Conservation (phyloP, 805 yeast genomes). For the Peterozyma toletana region DNA sequence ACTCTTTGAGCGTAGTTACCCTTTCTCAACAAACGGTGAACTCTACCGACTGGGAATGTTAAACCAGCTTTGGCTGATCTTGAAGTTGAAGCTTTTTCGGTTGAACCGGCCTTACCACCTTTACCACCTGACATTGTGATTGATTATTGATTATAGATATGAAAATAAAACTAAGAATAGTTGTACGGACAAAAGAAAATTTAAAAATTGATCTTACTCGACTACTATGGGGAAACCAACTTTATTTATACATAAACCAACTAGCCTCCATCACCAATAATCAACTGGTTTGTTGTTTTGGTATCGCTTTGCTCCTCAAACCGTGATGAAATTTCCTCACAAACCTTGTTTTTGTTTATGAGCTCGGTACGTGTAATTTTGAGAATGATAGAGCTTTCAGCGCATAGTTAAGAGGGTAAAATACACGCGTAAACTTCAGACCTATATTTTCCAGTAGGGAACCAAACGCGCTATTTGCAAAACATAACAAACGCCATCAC, state of each 20-base stretch:
- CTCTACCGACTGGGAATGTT: constrained; percentile 99
- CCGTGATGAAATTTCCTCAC: too few relatives aligned
- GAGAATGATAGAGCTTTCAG: background rate
- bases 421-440: too few relatives aligned
- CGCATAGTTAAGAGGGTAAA: background rate
- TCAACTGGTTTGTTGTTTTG: background rate
- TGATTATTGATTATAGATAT: constrained; percentile 4
- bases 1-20: constrained; percentile 98
- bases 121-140: constrained; percentile 58
- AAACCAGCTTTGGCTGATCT: constrained; percentile 99
- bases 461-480: background rate
- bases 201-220: background rate
- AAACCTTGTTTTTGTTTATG: too few relatives aligned
- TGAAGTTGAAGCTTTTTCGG: constrained; percentile 94
- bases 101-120: constrained; percentile 91
- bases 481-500: background rate
- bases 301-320: background rate
- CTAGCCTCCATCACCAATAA: too few relatives aligned
- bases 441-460: too few relatives aligned
- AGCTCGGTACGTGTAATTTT: background rate
- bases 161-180: constrained; percentile 1
- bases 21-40: constrained; percentile 92
- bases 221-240: background rate
- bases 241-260: background rate
- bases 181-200: background rate